A percentile compares a stretch with the other conserved stretches of the same genome.
These are phyloP conservation scores for Acanthamoeba culbertsoni DNA, from an alignment of 208 protist genomes.

Conservation along the genomic window DNA sequence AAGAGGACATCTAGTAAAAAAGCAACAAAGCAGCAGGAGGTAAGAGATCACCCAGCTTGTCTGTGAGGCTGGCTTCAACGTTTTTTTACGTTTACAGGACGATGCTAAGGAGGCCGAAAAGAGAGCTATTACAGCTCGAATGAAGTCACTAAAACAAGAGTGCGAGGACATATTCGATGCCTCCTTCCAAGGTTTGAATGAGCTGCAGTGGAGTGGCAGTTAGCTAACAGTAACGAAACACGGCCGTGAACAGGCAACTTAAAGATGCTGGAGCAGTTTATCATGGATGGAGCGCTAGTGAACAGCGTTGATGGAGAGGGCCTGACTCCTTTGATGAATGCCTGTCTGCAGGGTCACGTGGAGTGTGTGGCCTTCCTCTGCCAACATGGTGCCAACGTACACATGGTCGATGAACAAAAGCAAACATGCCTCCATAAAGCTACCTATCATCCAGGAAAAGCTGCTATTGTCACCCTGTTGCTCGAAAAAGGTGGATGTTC, in stretches of 20 bases:
- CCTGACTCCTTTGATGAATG: conserved; percentile 46
- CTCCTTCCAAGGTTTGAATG: conserved; percentile 16
- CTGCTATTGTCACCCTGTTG: not conserved
- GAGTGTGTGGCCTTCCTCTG: not conserved
- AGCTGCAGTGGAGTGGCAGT: too few species aligned
- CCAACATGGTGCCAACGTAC: not conserved
- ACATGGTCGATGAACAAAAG: conserved; percentile 19
- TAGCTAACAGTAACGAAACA: too few species aligned
- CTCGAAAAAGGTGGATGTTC: not conserved
- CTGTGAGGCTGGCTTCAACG: not conserved
- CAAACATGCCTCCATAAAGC: conserved; percentile 44
- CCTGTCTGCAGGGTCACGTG: not conserved
- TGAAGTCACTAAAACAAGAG: not conserved
- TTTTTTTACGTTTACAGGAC: not conserved
- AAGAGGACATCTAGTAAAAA: not conserved
- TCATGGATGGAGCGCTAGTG: not conserved
- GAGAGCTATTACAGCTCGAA: not conserved
- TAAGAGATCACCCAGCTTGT: not conserved
- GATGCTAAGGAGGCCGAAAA: not conserved
- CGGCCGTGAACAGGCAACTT: not conserved
- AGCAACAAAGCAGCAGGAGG: not conserved
- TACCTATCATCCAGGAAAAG: not conserved
- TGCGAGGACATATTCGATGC: conserved; percentile 29
- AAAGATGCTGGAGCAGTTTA: not conserved
- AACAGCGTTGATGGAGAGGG: not conserved